Base-by-base conservation (phyloP, 257 asterid genomes). In the Cruciata laevipes region DNA sequence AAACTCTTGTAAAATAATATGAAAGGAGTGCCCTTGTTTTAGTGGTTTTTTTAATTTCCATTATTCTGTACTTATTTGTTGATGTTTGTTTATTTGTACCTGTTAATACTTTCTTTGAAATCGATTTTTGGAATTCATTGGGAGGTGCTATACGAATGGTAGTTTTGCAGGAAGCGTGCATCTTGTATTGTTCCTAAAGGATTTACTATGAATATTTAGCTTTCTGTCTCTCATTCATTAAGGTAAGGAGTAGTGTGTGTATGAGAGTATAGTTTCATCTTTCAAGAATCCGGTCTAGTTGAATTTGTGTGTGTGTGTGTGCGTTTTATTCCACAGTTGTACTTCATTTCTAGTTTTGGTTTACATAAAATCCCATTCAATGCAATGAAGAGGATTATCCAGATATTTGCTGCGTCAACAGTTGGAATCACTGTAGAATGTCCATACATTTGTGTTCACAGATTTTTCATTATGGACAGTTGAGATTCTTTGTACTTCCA, bases 401-500 rank as follows among this genome's bases (percentile, higher is more conserved):
- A 70, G 78, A 31, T 5, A 0, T 35, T 35, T 33, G 25, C 23
- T 20, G 51, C 66, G 4, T 33, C 51, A 10, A 7, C n/a, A 33
- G 31, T 3, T 33, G 51, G 51, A 32, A 31, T 61, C 24, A 30
- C 27, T 14, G 44, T 61, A 63, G 33, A 40, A 56, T 47, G 1
- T 61, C 38, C 42, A 31, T 3, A 32, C 27, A 37, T 67, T 40
- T 18, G 47, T 61, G 60, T 23, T 66, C 33, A 18, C 63, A 61
- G 58, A 57, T 17, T 31, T 74, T 17, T 53, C 30, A 14, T 62
- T 65, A 23, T 65, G 68, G 31, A 83, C 76, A 55, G 86, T 74
- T 76, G 78, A 70, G 70, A 51, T 57, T 31, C 59, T 25, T 63
- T 80, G 86, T 53, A 78, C 69, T 83, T 63, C 84, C 44, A 73